Evolutionary conservation across 1,284 basidiomycete species (phyloP).

Genomic region (Sanguinoderma infundibulare): DNA sequence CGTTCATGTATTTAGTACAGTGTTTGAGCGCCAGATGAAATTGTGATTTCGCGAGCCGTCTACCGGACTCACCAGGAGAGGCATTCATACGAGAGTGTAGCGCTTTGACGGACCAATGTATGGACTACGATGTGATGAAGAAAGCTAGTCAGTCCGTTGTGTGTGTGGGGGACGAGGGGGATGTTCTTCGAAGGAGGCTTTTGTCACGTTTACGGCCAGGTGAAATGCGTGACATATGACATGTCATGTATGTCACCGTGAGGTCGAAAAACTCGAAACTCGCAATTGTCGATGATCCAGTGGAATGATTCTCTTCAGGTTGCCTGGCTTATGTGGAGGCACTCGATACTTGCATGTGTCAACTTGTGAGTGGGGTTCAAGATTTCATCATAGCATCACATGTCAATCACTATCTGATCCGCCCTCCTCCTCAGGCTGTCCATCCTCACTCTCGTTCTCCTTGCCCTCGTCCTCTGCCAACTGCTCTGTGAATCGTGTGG

Average conservation of each 20-base stretch:
- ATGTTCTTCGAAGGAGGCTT: background rate
- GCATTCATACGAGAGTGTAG: background rate
- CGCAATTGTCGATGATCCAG: background rate
- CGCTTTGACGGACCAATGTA: background rate
- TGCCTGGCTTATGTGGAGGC: background rate
- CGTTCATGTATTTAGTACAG: background rate
- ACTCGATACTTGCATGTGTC: background rate
- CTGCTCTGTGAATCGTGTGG: background rate
- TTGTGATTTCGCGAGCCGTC: background rate
- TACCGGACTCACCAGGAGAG: background rate
- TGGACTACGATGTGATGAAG: background rate
- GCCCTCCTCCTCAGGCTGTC: background rate
- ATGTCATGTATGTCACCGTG: background rate
- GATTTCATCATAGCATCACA: background rate
- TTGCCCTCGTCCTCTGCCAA: background rate
- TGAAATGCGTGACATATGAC: background rate
- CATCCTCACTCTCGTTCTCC: background rate
- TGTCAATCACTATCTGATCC: background rate
- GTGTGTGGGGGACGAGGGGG: background rate
- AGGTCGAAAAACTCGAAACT: background rate
- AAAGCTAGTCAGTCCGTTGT: background rate
- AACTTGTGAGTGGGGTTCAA: background rate
- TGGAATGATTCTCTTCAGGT: background rate
- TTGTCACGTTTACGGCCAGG: background rate
- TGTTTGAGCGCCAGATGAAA: background rate